These are phyloP conservation scores for Phaseolus lunatus DNA, from an alignment of 306 rosid species.

Conservation along the genomic window DNA sequence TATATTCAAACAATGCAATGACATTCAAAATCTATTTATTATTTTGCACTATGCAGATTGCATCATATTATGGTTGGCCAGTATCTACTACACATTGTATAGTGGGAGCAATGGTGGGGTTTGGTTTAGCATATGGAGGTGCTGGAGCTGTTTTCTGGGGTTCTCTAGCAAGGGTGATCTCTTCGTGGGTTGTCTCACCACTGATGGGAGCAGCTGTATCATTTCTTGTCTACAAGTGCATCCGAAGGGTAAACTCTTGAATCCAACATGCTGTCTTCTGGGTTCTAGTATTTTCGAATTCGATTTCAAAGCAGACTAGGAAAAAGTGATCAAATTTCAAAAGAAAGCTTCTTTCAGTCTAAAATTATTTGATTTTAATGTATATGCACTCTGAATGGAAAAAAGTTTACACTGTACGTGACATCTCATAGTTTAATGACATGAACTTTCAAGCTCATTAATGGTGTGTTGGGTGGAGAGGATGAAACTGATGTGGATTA, in stretches of 20 bases:
- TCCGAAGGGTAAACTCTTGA: slow-evolving; percentile 78
- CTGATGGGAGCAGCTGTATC: slow-evolving; percentile 88
- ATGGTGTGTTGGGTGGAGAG: too few relatives aligned
- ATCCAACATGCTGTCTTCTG: slow-evolving; percentile 9
- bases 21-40: slow-evolving; percentile 22
- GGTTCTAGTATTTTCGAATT: not conserved
- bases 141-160: slow-evolving; percentile 95
- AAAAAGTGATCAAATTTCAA: slow-evolving; percentile 2
- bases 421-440: not conserved
- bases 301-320: not conserved
- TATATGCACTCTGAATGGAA: not conserved
- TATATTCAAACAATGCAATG: slow-evolving; percentile 18
- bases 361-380: not conserved
- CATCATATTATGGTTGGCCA: slow-evolving; percentile 96
- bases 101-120: slow-evolving; percentile 99
- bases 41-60: slow-evolving; percentile 60
- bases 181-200: slow-evolving; percentile 96
- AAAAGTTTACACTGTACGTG: not conserved
- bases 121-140: slow-evolving; percentile 90
- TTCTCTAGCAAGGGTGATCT: slow-evolving; percentile 86
- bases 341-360: not conserved
- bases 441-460: not conserved
- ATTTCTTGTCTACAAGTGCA: slow-evolving; percentile 93
- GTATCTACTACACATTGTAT: slow-evolving; percentile 98
- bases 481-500: too few relatives aligned